Evolutionary conservation across 2,329 filamentous ascomycete species (phyloP).

Genomic region (Xylaria sp.): DNA sequence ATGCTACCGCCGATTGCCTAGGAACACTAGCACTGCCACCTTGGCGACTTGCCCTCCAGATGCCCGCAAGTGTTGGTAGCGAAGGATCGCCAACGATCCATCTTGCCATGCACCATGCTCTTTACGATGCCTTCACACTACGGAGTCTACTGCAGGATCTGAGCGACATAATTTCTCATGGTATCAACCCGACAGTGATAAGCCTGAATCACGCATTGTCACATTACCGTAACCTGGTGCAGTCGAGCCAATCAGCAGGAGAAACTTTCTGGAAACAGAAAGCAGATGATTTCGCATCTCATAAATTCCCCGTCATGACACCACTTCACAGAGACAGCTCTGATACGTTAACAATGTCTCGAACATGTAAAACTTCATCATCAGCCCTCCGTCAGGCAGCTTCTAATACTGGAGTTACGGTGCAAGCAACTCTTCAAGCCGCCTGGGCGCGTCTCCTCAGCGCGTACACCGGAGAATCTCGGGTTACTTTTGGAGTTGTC

Average conservation of each 20-base stretch:
- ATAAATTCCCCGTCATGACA: conserved; percentile 80
- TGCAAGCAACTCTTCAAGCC: conserved; percentile 80
- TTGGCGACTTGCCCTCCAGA: conserved; percentile 71
- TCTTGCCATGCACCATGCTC: conserved; percentile 76
- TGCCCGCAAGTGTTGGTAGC: background rate
- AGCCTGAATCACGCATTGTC: conserved; percentile 54
- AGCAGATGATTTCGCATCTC: conserved; percentile 65
- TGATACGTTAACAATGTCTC: conserved; percentile 52
- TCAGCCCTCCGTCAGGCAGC: conserved; percentile 66
- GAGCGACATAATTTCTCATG: conserved; percentile 43
- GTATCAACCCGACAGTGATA: conserved; percentile 13
- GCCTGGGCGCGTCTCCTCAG: conserved; percentile 82
- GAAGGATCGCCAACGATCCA: conserved; percentile 51
- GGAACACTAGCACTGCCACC: conserved; percentile 63
- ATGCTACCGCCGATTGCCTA: conserved; percentile 51
- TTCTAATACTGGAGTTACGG: conserved; percentile 69
- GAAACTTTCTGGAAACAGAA: conserved; percentile 72
- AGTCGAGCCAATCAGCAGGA: conserved; percentile 46
- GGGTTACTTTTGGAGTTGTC: conserved; percentile 82
- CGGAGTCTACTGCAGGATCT: conserved; percentile 72
- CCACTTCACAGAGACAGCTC: conserved; percentile 62
- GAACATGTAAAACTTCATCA: conserved; percentile 55
- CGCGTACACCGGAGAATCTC: conserved; percentile 78
- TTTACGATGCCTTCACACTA: conserved; percentile 87
- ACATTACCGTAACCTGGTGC: conserved; percentile 54